Evolutionary conservation across 768 basidiomycete species (phyloP), one percentile per base, ranked within the genome.

Genomic region (Amanita muscaria): DNA sequence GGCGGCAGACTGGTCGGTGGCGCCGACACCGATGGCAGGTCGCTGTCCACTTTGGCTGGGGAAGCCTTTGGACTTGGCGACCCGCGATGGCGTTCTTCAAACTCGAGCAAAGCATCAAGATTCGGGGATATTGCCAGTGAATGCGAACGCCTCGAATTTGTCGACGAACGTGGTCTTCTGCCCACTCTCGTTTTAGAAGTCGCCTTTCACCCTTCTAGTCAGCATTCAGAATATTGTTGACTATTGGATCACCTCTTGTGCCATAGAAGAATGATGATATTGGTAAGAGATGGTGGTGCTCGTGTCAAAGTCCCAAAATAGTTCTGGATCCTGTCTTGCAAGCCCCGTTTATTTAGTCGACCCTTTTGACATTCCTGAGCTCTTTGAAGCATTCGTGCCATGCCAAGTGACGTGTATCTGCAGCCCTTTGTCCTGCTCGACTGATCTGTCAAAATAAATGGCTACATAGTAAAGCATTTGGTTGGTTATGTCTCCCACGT

Each of bases 1-100:
- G 79, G 66, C 75, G 89, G 65, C 71, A 85, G 53, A 73, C 72
- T 46, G 71, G 73, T 74, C 74, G 62, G 40, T 19, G 42, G 40
- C 27, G 44, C 41, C 19, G 51, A 36, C 29, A 36, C 42, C 12
- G 42, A 27, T 39, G 38, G 33, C 27, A 14, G 19, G 11, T 23
- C 42, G 22, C 36, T 30, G 19, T 39, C 30, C 18, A 37, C 15
- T 25, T 33, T 39, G 12, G 34, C 48, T 44, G 48, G 11, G n/a
- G 12, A 51, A 2, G 30, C 47, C 9, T 42, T 14, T 30, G 14
- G 11, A 7, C 23, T 43, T 39, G 11, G 40, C 12, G 42, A 35
- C 30, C 55, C 55, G 43, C 74, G 68, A n/a, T 61, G 61, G 40
- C 64, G 66, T 40, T 77, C 73, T 40, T 79, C 79, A 48, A 78